A percentile compares a stretch with the other conserved stretches of the same genome.
Evolutionary conservation across 2,329 filamentous ascomycete species (phyloP).

Genomic region (Plectosphaerella plurivora): DNA sequence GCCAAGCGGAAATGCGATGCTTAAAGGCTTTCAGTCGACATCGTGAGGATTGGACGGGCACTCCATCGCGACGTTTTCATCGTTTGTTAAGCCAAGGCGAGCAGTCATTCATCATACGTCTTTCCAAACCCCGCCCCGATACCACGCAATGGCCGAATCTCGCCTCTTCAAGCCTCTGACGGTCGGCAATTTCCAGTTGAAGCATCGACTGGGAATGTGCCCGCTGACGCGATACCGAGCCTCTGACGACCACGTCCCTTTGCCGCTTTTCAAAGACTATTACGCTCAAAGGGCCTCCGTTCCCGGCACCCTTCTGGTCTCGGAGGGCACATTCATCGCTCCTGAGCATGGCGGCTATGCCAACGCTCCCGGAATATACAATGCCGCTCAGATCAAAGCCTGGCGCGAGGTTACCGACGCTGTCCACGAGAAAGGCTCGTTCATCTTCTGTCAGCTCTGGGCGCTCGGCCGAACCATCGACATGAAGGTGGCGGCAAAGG

Average conservation of each 20-base stretch:
- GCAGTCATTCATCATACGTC: neutral
- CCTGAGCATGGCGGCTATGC: conserved; percentile 24
- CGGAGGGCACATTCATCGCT: conserved; percentile 38
- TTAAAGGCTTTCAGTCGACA: neutral
- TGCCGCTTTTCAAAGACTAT: conserved; percentile 25
- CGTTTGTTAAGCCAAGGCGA: neutral
- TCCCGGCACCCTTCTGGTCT: conserved; percentile 36
- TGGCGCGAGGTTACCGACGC: conserved; percentile 17
- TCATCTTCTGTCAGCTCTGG: conserved; percentile 60
- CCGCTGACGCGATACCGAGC: conserved; percentile 17
- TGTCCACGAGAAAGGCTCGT: conserved; percentile 19
- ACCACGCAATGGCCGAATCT: conserved; percentile 7
- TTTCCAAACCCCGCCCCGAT: neutral
- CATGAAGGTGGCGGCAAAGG: conserved; percentile 12
- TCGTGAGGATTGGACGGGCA: neutral
- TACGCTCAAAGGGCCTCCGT: conserved; percentile 36
- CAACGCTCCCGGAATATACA: conserved; percentile 53
- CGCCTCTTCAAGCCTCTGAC: conserved; percentile 13
- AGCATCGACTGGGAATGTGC: conserved; percentile 17
- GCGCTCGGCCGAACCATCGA: conserved; percentile 51
- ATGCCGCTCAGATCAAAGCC: conserved; percentile 35
- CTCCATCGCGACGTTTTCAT: neutral
- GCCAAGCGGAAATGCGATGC: neutral
- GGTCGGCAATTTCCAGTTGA: conserved; percentile 13
- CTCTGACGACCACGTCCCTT: conserved; percentile 8